Conservation (phyloP, 2,329 filamentous ascomycete genomes). For the Whalleya microplaca region DNA sequence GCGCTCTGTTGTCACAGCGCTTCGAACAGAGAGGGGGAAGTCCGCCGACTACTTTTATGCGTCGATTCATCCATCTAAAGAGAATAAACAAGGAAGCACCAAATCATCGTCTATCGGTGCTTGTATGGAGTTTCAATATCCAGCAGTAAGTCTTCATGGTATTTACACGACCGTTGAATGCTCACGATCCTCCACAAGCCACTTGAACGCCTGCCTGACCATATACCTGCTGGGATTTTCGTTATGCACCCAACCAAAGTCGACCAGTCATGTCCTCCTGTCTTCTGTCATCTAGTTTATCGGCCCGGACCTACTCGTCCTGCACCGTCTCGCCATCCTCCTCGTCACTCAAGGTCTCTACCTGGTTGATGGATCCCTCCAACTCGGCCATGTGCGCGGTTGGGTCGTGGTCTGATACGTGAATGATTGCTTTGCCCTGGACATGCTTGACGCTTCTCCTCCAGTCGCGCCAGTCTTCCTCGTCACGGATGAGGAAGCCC, state of each 20-base stretch:
- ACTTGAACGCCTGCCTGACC: slow-evolving; percentile 29
- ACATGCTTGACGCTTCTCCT: slow-evolving; percentile 73
- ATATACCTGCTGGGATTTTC: slow-evolving; percentile 24
- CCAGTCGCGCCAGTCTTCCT: slow-evolving; percentile 86
- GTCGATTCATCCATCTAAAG: background rate
- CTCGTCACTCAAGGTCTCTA: slow-evolving; percentile 83
- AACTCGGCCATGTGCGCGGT: slow-evolving; percentile 62
- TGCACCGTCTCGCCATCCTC: slow-evolving; percentile 38
- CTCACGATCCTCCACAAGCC: slow-evolving; percentile 12
- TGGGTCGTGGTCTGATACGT: slow-evolving; percentile 75
- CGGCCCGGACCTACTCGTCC: slow-evolving; percentile 9
- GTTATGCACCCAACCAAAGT: slow-evolving; percentile 14
- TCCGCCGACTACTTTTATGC: background rate
- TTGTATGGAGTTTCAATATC: slow-evolving; percentile 19
- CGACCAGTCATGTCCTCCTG: background rate
- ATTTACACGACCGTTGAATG: slow-evolving; percentile 20
- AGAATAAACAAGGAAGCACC: slow-evolving; percentile 1
- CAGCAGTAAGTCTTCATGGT: slow-evolving; percentile 23
- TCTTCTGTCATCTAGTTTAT: slow-evolving; percentile 8
- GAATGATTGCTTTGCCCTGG: slow-evolving; percentile 83
- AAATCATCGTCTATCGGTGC: background rate
- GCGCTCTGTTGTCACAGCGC: no score
- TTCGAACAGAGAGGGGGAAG: no score
- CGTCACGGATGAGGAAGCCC: slow-evolving; percentile 82
- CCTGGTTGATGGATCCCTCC: slow-evolving; percentile 81